Conservation (phyloP, 352 stramenopile genomes). For the Blastocystis sp. region DNA sequence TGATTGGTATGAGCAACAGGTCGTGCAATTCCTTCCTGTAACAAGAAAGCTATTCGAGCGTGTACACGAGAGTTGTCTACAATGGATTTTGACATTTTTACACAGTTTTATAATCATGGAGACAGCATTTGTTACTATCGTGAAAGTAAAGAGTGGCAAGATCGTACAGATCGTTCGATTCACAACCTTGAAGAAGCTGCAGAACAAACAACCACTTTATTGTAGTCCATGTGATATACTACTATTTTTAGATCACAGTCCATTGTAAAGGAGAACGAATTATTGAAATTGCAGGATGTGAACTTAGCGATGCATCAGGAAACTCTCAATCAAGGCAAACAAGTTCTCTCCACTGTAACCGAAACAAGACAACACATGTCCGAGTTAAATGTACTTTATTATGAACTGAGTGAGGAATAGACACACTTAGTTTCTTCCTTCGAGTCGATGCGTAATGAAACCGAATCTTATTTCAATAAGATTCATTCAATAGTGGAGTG, state of each 20-base stretch:
- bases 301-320: conserved; percentile 3
- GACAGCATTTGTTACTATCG: conserved; percentile 38
- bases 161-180: conserved; percentile 28
- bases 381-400: background rate
- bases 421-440: background rate
- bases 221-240: background rate
- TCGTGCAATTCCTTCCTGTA: background rate
- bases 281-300: background rate
- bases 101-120: conserved; percentile 44
- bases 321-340: background rate
- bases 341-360: conserved; percentile 4
- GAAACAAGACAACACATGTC: background rate
- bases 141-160: conserved; percentile 50
- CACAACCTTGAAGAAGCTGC: conserved; percentile 5
- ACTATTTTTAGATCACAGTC: background rate
- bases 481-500: background rate
- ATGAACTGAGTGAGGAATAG: background rate
- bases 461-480: background rate
- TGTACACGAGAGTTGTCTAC: background rate
- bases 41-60: background rate
- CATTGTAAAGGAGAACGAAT: conserved; percentile 10
- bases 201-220: background rate
- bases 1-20: background rate
- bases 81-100: conserved; percentile 35
- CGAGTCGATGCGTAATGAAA: conserved; percentile 1